These are phyloP conservation scores for Lachnellula occidentalis DNA, from an alignment of 2,329 filamentous ascomycete genomes.

Conservation along the genomic window DNA sequence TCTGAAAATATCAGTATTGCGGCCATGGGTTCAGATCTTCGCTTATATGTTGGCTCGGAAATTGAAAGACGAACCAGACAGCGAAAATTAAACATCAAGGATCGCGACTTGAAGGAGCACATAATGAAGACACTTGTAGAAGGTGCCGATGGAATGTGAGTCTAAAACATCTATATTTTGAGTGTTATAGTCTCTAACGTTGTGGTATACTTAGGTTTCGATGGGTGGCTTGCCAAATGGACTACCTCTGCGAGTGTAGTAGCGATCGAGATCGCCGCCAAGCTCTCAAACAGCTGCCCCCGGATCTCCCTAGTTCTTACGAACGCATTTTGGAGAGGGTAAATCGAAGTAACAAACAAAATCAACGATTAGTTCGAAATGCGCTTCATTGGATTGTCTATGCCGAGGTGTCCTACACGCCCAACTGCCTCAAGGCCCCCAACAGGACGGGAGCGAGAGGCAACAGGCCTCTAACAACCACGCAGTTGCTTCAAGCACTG, in stretches of 20 bases:
- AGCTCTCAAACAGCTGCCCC: conserved; percentile 25
- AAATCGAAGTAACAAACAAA: conserved; percentile 12
- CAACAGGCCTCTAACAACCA: not conserved
- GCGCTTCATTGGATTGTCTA: conserved; percentile 16
- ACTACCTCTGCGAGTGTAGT: conserved; percentile 25
- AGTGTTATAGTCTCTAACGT: not conserved
- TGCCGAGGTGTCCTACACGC: not conserved
- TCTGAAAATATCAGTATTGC: conserved; percentile 6
- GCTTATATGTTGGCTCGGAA: conserved; percentile 6
- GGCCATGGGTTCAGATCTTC: conserved; percentile 11
- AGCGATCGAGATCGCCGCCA: conserved; percentile 21
- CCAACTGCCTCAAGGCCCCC: too few relatives aligned
- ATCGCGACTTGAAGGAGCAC: conserved; percentile 11
- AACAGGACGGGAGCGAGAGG: too few relatives aligned
- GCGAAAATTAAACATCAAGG: conserved; percentile 4
- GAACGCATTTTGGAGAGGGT: conserved; percentile 25
- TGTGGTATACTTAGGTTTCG: conserved; percentile 23
- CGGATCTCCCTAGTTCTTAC: conserved; percentile 22
- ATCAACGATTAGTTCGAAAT: conserved; percentile 15
- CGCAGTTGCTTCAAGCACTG: conserved; percentile 18
- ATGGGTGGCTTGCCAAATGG: conserved; percentile 30
- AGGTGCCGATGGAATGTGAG: conserved; percentile 23
- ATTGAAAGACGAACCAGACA: conserved; percentile 8
- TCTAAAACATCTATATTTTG: not conserved
- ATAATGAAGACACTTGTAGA: conserved; percentile 13